Base-by-base conservation (phyloP, 805 yeast species). In the Scheffersomyces ergatensis region DNA sequence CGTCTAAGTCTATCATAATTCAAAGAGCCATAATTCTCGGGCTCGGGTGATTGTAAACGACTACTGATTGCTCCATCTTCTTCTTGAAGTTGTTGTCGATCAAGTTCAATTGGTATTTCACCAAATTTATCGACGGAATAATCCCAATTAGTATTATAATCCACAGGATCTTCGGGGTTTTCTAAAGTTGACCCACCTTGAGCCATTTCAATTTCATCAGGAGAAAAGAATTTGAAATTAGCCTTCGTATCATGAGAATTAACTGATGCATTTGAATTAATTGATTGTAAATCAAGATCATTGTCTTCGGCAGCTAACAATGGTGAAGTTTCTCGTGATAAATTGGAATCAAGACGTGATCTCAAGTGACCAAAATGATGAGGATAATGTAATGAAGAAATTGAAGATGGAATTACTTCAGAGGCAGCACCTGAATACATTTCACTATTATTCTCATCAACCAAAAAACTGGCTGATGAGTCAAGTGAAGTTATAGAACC, bases 171-270 rank as follows among this genome's bases (percentile, higher is more conserved):
- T 24, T 63, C 67, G 2, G 75, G 71, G 50, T 78, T 75, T 46
- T 82, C 86, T 49, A 83, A 57, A 2, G 92, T 83, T 2, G 97
- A 86, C 1, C 92, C 75, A 35, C 97, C 97, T 39, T 86, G 93
- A 0, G 98, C 97, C 37, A 76, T 71, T 53, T 85, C 90, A 34
- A 92, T 83, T 49, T 89, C 93, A 41, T 85, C 88, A 3, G 84
- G 72, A 9, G 92, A 80, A 62, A 92, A 92, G 58, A 90, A 92
- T 45, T 80, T 77, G 66, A 93, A 92, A 40, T 82, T 70, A 12
- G 57, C 54, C 29, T 54, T 58, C 6, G 65, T 58, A 35, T 67
- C 72, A 19, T 55, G 44, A 6, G 76, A 72, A n/a, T 51, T 54
- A 7, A 62, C 53, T 3, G 73, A 62, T n/a, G 49, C 55, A 34